Evolutionary conservation across 2,329 filamentous ascomycete species (phyloP), one percentile per base, ranked within the genome.

Genomic region (Aspergillus thermomutatus): DNA sequence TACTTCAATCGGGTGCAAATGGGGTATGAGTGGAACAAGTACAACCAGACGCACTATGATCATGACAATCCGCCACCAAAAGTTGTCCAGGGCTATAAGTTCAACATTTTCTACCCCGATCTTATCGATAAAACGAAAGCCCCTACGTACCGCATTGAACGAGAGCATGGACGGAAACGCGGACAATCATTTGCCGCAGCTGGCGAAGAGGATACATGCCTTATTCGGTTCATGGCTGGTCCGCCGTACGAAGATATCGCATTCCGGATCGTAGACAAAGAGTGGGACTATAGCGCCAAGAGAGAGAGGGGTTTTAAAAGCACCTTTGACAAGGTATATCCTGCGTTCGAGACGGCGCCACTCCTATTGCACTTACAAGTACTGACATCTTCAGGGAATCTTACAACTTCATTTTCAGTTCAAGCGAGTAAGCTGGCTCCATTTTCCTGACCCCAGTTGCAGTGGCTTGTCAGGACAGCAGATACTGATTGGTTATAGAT

Each of bases 11-110:
- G 94, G 43, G 92, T 97, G 49, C 92, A 96, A 75, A 97, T 97
- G 90, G 94, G 94, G 53, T 99, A 97, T 74, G 94, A 99, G 75
- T 99, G 94, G 94, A 99, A 99, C 81, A 99, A 99, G 76, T 99
- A 99, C 82, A 99, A 99, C 70, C 94, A 99, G 77, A 99, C 94
- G 11, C 94, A 99, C 76, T 99, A 99, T 77, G 94, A 97, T 73
- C 91, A 97, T 73, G 93, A 97, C 71, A 97, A 97, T 69, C 94
- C 94, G 2, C 94, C 94, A 1, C 94, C 94, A 26, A 97, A 96
- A 77, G 93, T 99, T 6, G 94, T 99, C 10, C 94, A 99, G 73
- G 94, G 94, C 55, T 99, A 99, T 82, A 97, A 96, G 74, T 99
- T 99, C 82, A 97, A 99, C 77, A 93, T 99, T 52, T 99, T 99